phyloP scores from a whole-genome alignment of 2,329 filamentous ascomycete species.

The Dactylellina cionopaga region DNA sequence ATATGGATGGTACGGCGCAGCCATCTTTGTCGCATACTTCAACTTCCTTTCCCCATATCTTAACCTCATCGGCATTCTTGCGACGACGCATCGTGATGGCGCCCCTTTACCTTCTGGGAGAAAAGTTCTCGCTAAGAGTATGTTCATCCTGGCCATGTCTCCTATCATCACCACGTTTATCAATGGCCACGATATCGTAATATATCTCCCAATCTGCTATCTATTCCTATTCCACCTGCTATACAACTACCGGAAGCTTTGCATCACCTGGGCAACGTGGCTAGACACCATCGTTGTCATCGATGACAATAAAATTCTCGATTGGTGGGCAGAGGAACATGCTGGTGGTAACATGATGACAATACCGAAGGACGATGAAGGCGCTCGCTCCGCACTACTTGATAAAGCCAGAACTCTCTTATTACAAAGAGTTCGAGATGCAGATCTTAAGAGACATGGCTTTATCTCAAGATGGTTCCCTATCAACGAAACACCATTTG shows the following conservation, averaged over 20 bases:
- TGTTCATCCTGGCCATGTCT: constrained; percentile 69
- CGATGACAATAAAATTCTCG: constrained; percentile 65
- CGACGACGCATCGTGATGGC: constrained; percentile 67
- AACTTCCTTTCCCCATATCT: constrained; percentile 70
- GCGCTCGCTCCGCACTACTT: constrained; percentile 30
- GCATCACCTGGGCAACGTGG: constrained; percentile 71
- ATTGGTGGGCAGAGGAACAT: constrained; percentile 61
- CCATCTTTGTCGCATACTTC: constrained; percentile 71
- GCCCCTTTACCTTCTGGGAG: constrained; percentile 70
- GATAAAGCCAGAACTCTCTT: constrained; percentile 30
- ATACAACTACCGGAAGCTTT: constrained; percentile 66
- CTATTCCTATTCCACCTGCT: constrained; percentile 66
- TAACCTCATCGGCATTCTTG: constrained; percentile 67
- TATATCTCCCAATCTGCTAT: constrained; percentile 69
- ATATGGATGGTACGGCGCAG: constrained; percentile 63
- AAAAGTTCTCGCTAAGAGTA: constrained; percentile 67
- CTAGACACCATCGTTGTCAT: constrained; percentile 65
- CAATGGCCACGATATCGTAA: constrained; percentile 65
- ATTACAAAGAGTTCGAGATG: constrained; percentile 31
- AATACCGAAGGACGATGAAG: constrained; percentile 42
- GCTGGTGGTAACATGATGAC: constrained; percentile 23
- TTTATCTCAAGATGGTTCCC: constrained; percentile 27
- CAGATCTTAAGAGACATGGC: constrained; percentile 27
- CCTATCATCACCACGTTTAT: constrained; percentile 68
- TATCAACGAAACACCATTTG: constrained; percentile 44